Evolutionary conservation across 257 asterid genomes (phyloP).

Genomic region (Rhazya stricta): DNA sequence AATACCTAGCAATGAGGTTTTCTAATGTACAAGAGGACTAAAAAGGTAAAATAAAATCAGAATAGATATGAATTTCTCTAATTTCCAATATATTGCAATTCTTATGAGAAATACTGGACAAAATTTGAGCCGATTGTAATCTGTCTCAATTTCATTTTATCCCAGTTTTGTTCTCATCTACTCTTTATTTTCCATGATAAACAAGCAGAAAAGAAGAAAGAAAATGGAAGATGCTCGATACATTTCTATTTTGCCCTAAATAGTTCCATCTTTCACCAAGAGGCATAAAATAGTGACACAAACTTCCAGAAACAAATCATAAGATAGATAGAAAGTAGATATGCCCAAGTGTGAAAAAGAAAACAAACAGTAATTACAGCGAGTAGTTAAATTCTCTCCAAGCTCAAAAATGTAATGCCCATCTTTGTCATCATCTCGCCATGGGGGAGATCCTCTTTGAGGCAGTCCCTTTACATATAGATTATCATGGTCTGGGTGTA

Average conservation of each 20-base stretch:
- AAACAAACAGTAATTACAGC: conserved; percentile 42
- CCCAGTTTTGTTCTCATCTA: not conserved
- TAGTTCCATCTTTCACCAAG: not conserved
- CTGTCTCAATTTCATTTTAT: not conserved
- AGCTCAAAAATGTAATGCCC: conserved; percentile 57
- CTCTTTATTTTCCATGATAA: not conserved
- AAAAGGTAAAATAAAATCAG: not conserved
- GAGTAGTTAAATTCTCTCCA: conserved; percentile 59
- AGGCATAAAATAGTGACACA: not conserved
- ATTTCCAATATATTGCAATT: not conserved
- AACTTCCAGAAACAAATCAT: conserved; percentile 11
- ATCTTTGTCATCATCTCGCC: conserved; percentile 57
- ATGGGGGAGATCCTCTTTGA: conserved; percentile 57
- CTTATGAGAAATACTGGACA: not conserved
- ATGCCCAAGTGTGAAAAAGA: conserved; percentile 20
- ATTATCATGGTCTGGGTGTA: conserved; percentile 34
- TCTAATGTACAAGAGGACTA: not conserved
- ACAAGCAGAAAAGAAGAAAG: not conserved
- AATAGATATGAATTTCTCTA: not conserved
- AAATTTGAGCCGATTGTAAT: not conserved
- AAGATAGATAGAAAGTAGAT: not conserved
- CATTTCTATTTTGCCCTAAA: not conserved
- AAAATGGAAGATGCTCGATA: not conserved
- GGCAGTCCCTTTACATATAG: conserved; percentile 36
- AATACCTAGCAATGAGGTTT: not conserved